Evolutionary conservation across 371 early-diverging fungal species (phyloP).

Genomic region (Apophysomyces ossiformis): DNA sequence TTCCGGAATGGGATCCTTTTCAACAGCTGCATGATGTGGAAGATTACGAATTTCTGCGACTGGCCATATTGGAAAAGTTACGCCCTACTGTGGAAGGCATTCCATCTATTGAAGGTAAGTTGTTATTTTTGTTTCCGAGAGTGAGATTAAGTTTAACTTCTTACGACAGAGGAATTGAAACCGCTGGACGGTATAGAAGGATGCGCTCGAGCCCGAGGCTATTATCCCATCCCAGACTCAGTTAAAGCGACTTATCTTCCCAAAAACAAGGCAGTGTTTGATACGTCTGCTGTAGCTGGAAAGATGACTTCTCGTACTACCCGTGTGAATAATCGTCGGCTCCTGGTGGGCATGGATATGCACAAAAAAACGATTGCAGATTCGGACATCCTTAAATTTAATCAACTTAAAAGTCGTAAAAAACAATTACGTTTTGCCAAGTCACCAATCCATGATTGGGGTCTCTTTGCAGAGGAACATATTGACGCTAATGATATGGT

Average conservation of each 20-base stretch:
- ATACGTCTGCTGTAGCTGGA: conserved; percentile 38
- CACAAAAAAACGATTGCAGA: conserved; percentile 46
- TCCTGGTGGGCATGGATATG: conserved; percentile 61
- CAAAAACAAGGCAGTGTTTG: conserved; percentile 51
- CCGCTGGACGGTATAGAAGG: conserved; percentile 56
- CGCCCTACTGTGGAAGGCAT: conserved; percentile 15
- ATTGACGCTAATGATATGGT: conserved; percentile 95
- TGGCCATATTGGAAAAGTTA: conserved; percentile 50
- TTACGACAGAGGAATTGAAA: conserved; percentile 11
- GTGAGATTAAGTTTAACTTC: conserved; percentile 19
- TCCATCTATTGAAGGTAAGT: conserved; percentile 19
- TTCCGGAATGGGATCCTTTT: conserved; percentile 42
- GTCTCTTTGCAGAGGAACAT: conserved; percentile 91
- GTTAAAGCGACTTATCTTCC: conserved; percentile 72
- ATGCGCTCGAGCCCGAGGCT: conserved; percentile 82
- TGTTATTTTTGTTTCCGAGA: conserved; percentile 8
- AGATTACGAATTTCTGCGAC: conserved; percentile 56
- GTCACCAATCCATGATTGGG: conserved; percentile 96
- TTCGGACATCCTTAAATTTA: conserved; percentile 83
- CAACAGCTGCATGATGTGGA: conserved; percentile 57
- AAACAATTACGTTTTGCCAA: conserved; percentile 89
- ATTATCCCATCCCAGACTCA: conserved; percentile 66
- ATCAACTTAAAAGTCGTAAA: conserved; percentile 87
- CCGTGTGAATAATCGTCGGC: conserved; percentile 67
- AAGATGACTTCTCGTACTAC: conserved; percentile 59